Percentiles rank a stretch among this genome's conserved stretches.
phyloP scores from a whole-genome alignment of 1,284 basidiomycete genomes.

The Sporisorium graminicola region DNA sequence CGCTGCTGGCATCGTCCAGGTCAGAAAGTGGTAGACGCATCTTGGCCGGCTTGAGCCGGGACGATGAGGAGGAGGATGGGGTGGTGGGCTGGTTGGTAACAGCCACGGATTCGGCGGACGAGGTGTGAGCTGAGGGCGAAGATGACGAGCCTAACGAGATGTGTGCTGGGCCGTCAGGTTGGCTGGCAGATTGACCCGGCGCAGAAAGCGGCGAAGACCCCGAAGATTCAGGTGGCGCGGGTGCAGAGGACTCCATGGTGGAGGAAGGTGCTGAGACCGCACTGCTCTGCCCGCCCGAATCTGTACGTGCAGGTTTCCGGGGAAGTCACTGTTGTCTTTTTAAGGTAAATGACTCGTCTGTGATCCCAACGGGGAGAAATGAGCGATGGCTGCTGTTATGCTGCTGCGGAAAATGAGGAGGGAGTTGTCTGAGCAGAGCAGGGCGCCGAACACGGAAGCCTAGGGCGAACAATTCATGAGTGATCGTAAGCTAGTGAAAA shows the following conservation, averaged over 20 bases:
- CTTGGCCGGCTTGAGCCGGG: slow-evolving; percentile 23
- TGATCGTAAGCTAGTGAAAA: background rate
- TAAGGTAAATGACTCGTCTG: background rate
- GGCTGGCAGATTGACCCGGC: slow-evolving; percentile 6
- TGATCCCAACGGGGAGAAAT: background rate
- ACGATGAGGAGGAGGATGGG: slow-evolving; percentile 22
- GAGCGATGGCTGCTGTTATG: background rate
- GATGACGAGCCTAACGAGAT: slow-evolving; percentile 37
- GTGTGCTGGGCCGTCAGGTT: slow-evolving; percentile 12
- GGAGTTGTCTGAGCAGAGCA: background rate
- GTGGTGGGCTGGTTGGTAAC: slow-evolving; percentile 11
- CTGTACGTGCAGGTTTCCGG: background rate
- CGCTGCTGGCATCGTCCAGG: slow-evolving; percentile 44
- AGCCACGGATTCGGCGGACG: slow-evolving; percentile 19
- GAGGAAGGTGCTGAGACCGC: slow-evolving; percentile 1
- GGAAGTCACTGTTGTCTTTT: no score
- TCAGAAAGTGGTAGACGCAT: slow-evolving; percentile 33
- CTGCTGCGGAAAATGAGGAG: background rate
- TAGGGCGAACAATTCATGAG: background rate
- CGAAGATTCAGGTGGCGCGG: slow-evolving; percentile 11
- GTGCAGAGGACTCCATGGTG: slow-evolving; percentile 19
- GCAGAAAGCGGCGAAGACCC: slow-evolving; percentile 13
- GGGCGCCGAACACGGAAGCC: background rate
- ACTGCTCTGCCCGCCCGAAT: slow-evolving; percentile 2
- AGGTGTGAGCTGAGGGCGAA: slow-evolving; percentile 28